These are phyloP conservation scores for Phytophthora litchii DNA, from an alignment of 352 stramenopile species.

Conservation along the genomic window DNA sequence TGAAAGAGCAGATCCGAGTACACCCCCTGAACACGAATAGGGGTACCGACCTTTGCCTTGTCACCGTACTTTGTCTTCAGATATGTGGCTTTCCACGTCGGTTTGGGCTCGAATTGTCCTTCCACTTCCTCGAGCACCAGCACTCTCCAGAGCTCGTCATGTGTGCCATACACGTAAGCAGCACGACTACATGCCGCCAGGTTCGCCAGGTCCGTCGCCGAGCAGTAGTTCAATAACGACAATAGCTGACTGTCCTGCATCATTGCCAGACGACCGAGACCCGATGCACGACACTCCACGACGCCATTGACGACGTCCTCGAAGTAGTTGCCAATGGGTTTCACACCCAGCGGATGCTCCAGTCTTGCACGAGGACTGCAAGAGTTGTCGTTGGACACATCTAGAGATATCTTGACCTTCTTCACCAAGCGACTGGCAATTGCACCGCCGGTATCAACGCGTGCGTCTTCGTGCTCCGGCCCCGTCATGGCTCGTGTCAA, in stretches of 20 bases:
- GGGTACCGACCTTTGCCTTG: slow-evolving; percentile 16
- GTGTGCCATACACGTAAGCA: slow-evolving; percentile 71
- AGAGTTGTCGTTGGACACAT: not conserved
- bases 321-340: slow-evolving; percentile 84
- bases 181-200: slow-evolving; percentile 59
- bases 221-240: slow-evolving; percentile 62
- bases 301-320: slow-evolving; percentile 69
- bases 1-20: slow-evolving; percentile 91
- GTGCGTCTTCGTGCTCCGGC: slow-evolving; percentile 18
- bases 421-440: slow-evolving; percentile 37
- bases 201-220: slow-evolving; percentile 51
- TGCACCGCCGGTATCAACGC: slow-evolving; percentile 12
- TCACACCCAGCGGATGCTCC: slow-evolving; percentile 79
- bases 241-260: slow-evolving; percentile 75
- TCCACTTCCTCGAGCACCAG: slow-evolving; percentile 81
- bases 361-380: slow-evolving; percentile 28
- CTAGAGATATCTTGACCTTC: slow-evolving; percentile 29
- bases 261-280: slow-evolving; percentile 57
- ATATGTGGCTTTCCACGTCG: slow-evolving; percentile 80
- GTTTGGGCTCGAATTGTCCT: slow-evolving; percentile 51
- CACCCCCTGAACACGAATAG: slow-evolving; percentile 65
- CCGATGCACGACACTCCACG: slow-evolving; percentile 56
- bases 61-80: slow-evolving; percentile 53
- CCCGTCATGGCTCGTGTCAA: slow-evolving; percentile 24
- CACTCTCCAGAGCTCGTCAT: slow-evolving; percentile 86